Evolutionary conservation across 2,329 filamentous ascomycete species (phyloP), one percentile per base, ranked within the genome.

Genomic region (Ceratocystis destructans): DNA sequence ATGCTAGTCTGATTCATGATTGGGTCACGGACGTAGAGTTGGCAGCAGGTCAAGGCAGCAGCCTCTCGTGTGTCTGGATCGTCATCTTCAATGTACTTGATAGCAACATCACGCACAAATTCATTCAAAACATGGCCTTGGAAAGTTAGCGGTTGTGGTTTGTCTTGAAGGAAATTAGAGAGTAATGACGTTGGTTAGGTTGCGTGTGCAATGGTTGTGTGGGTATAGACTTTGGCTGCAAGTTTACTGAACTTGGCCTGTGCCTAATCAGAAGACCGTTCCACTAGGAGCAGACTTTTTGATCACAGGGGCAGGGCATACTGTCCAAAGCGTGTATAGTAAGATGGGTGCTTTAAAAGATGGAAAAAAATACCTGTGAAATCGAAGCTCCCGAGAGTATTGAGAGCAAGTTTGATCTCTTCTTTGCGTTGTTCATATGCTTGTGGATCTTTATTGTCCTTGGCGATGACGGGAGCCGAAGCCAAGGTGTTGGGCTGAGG

Each of bases 1-100:
- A 93, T 90, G 74, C 94, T 97, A 5, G 93, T 96, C 77, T 99
- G 94, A 72, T 96, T 94, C 72, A 99, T 91, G 70, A 99, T 97
- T 0, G 94, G 94, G 73, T 99, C 95, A 71, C 90, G 87, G 59
- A 97, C 89, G 73, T 97, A 97, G 59, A 99, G 83, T 75, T 99
- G 95, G 73, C 95, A 99, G 76, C 94, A 97, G 4, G 95, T 99
- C 69, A 99, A 80, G 17, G 94, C 92, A 1, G 94, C 93, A 17
- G 94, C 94, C 75, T 96, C 93, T 68, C 94, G 86, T 63, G 96
- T 96, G 70, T 95, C 89, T 0, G 90, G 83, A 71, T 96, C 95
- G 71, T 97, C 93, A 69, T 96, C 94, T 71, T 99, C 93, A 53
- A 99, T 93, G 71, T 96, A 99, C 74, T 93, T 94, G 73, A 99